Percentiles rank a stretch among this genome's conserved stretches.
Evolutionary conservation across 2,329 filamentous ascomycete genomes (phyloP).

Genomic region (Fusarium graminum): DNA sequence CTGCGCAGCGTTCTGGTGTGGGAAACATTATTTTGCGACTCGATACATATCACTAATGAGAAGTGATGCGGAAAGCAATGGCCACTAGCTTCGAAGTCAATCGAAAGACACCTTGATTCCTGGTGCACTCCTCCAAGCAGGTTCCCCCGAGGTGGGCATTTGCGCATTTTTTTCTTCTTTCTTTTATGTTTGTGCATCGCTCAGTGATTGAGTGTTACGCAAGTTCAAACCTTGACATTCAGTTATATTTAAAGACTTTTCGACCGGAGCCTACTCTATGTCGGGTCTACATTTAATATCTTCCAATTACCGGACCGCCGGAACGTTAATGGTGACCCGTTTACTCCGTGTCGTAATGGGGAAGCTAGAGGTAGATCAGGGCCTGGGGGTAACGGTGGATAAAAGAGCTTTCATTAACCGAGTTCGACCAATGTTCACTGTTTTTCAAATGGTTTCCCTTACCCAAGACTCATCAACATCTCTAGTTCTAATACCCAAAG

Average conservation of each 20-base stretch:
- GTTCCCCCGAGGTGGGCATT: conserved; percentile 30
- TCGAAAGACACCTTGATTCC: conserved; percentile 5
- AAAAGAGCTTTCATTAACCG: neutral
- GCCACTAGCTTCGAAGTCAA: conserved; percentile 13
- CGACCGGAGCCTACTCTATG: conserved; percentile 7
- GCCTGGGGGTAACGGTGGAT: conserved; percentile 18
- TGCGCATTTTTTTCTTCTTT: too few species aligned
- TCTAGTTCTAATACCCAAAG: neutral
- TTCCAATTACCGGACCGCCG: conserved; percentile 23
- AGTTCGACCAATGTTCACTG: neutral
- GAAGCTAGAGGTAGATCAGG: conserved; percentile 12
- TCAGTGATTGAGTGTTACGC: conserved; percentile 20
- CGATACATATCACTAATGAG: neutral
- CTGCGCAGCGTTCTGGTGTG: neutral
- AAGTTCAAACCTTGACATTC: conserved; percentile 26
- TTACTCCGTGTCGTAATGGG: conserved; percentile 3
- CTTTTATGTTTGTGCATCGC: conserved; percentile 24
- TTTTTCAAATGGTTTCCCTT: neutral
- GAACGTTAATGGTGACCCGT: conserved; percentile 16
- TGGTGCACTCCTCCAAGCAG: conserved; percentile 20
- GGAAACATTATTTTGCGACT: neutral
- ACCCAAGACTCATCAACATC: neutral
- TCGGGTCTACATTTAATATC: conserved; percentile 1
- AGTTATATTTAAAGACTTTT: conserved; percentile 34
- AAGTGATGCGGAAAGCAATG: conserved; percentile 5